Evolutionary conservation across 257 asterid genomes (phyloP).

Genomic region (Solanum rostratum): DNA sequence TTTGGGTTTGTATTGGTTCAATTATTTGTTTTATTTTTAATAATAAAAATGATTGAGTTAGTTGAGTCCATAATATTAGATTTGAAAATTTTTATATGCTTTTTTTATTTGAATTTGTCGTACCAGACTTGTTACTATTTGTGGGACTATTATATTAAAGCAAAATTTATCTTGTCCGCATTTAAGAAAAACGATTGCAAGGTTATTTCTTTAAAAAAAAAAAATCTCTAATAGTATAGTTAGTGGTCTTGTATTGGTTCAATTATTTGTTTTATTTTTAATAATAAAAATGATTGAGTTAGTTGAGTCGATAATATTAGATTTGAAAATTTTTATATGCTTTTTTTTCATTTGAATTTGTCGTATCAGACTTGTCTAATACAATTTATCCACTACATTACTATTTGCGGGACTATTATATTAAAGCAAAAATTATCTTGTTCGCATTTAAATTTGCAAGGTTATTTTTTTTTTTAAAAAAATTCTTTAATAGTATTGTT

Average conservation of each 20-base stretch:
- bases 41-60: not conserved
- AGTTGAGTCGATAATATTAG: not conserved
- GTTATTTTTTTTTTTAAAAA: too few relatives aligned
- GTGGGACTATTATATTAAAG: not conserved
- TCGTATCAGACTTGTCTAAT: not conserved
- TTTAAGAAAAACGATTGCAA: too few relatives aligned
- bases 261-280: not conserved
- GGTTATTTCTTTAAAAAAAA: too few relatives aligned
- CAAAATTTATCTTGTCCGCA: not conserved
- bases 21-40: not conserved
- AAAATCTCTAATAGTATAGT: too few relatives aligned
- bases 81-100: not conserved
- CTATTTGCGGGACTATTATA: not conserved
- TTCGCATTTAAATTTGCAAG: not conserved
- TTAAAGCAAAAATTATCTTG: not conserved
- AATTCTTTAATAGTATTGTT: too few relatives aligned
- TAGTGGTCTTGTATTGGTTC: not conserved
- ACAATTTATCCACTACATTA: too few relatives aligned
- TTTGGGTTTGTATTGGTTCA: not conserved
- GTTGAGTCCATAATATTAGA: not conserved
- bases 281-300: not conserved
- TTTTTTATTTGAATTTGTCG: not conserved
- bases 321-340: not conserved
- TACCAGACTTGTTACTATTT: not conserved
- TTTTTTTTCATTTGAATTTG: not conserved